phyloP scores from a whole-genome alignment of 108 stramenopile genomes.

The Heterococcus sp. region DNA sequence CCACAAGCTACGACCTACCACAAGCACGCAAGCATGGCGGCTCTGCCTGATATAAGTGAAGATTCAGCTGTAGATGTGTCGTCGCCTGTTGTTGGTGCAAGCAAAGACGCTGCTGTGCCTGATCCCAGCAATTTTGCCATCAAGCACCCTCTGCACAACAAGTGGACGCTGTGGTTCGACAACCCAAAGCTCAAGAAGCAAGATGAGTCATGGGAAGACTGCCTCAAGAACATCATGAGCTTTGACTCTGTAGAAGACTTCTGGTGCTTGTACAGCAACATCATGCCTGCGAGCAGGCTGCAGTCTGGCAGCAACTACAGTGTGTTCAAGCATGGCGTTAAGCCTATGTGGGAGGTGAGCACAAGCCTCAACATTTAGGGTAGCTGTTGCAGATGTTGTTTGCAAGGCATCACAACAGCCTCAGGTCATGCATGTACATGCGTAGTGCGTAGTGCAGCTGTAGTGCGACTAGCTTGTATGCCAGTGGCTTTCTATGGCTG shows the following conservation, averaged over 20 bases:
- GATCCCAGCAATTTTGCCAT: not conserved
- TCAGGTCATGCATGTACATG: too few species aligned
- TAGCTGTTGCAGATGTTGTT: not conserved
- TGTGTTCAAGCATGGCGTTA: conserved; percentile 78
- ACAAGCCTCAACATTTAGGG: not conserved
- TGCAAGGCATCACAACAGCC: too few species aligned
- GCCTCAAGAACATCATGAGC: conserved; percentile 72
- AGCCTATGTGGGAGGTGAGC: conserved; percentile 84
- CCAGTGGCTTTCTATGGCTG: too few species aligned
- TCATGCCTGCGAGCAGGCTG: conserved; percentile 68
- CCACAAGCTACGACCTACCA: too few species aligned
- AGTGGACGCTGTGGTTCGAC: conserved; percentile 86
- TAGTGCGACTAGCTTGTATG: too few species aligned
- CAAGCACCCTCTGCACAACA: not conserved
- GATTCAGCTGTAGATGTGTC: too few species aligned
- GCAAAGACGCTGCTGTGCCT: too few species aligned
- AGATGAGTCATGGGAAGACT: conserved; percentile 78
- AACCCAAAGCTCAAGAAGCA: conserved; percentile 75
- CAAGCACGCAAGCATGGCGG: not conserved
- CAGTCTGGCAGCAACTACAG: conserved; percentile 74
- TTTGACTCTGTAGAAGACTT: conserved; percentile 81
- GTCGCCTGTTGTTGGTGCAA: too few species aligned
- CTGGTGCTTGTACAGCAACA: conserved; percentile 86
- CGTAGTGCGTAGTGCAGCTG: too few species aligned
- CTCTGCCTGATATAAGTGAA: too few species aligned